Conservation (phyloP, 352 stramenopile species). For the Phytophthora colocasiae region DNA sequence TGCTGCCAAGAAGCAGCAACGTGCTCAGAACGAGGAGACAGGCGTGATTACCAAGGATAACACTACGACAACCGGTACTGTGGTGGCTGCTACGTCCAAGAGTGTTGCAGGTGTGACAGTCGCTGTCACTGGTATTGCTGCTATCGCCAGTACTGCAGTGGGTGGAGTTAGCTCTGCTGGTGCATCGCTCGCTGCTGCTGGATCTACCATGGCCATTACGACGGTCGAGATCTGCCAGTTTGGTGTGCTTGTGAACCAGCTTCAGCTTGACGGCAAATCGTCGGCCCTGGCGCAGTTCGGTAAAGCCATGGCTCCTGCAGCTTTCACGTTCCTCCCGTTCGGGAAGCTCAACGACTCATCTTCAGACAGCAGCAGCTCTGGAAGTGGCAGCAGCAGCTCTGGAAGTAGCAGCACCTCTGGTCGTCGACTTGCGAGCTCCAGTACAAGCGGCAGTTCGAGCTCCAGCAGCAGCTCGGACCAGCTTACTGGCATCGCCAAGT, state of each 20-base stretch:
- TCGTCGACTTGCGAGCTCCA: slow-evolving; percentile 45
- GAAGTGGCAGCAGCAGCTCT: slow-evolving; percentile 20
- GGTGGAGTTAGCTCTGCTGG: slow-evolving; percentile 43
- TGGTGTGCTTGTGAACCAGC: slow-evolving; percentile 75
- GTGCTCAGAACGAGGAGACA: slow-evolving; percentile 43
- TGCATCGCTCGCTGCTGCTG: slow-evolving; percentile 58
- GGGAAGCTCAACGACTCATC: slow-evolving; percentile 55
- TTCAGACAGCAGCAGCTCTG: slow-evolving; percentile 31
- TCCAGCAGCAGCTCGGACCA: slow-evolving; percentile 12
- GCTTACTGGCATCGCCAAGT: slow-evolving; percentile 70
- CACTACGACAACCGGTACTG: slow-evolving; percentile 58
- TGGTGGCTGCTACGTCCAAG: slow-evolving; percentile 72
- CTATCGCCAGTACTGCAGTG: slow-evolving; percentile 71
- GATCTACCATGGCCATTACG: slow-evolving; percentile 70
- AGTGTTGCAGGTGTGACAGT: slow-evolving; percentile 78
- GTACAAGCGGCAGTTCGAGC: slow-evolving; percentile 23
- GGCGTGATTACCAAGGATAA: slow-evolving; percentile 76
- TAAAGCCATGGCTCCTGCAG: slow-evolving; percentile 75
- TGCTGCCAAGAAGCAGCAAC: slow-evolving; percentile 66
- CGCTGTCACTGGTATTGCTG: slow-evolving; percentile 71
- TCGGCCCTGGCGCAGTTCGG: slow-evolving; percentile 71
- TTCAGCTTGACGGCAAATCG: slow-evolving; percentile 79
- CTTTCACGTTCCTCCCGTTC: slow-evolving; percentile 84
- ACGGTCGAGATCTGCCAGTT: slow-evolving; percentile 88
- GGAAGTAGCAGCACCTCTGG: slow-evolving; percentile 22